A percentile compares a stretch with the other conserved stretches of the same genome.
phyloP scores from a whole-genome alignment of 1,139 yeast genomes.

The Kluyveromyces sp. region DNA sequence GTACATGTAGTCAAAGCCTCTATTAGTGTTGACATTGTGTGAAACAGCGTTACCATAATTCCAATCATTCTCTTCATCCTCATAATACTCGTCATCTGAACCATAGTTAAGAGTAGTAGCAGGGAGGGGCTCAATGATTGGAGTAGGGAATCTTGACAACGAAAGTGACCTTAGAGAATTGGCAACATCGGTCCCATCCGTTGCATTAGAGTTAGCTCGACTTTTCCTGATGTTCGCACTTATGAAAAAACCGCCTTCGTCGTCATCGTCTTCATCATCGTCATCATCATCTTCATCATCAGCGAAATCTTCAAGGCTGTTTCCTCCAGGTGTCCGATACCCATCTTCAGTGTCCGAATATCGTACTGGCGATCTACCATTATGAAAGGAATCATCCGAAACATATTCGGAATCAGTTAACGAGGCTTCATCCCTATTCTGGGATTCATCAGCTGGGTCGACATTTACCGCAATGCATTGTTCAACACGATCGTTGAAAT shows the following conservation, averaged over 20 bases:
- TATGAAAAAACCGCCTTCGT: slow-evolving; percentile 34
- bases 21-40: slow-evolving; percentile 65
- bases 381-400: slow-evolving; percentile 25
- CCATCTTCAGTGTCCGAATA: slow-evolving; percentile 16
- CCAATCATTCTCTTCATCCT: slow-evolving; percentile 40
- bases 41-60: slow-evolving; percentile 51
- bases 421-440: slow-evolving; percentile 15
- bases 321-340: slow-evolving; percentile 12
- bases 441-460: slow-evolving; percentile 25
- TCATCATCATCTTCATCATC: slow-evolving; percentile 23
- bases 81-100: slow-evolving; percentile 60
- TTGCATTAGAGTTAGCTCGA: not conserved
- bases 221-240: slow-evolving; percentile 29
- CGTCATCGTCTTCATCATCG: slow-evolving; percentile 26
- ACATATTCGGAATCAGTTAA: slow-evolving; percentile 19
- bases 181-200: slow-evolving; percentile 3
- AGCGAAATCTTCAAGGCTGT: slow-evolving; percentile 8
- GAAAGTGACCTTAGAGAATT: slow-evolving; percentile 4
- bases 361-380: slow-evolving; percentile 15
- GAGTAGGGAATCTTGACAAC: slow-evolving; percentile 26
- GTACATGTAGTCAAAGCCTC: slow-evolving; percentile 80
- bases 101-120: slow-evolving; percentile 77
- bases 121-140: slow-evolving; percentile 68
- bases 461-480: slow-evolving; percentile 75
- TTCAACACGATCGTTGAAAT: slow-evolving; percentile 86